These are phyloP conservation scores for Bremia lactucae DNA, from an alignment of 352 stramenopile species.

Conservation along the genomic window DNA sequence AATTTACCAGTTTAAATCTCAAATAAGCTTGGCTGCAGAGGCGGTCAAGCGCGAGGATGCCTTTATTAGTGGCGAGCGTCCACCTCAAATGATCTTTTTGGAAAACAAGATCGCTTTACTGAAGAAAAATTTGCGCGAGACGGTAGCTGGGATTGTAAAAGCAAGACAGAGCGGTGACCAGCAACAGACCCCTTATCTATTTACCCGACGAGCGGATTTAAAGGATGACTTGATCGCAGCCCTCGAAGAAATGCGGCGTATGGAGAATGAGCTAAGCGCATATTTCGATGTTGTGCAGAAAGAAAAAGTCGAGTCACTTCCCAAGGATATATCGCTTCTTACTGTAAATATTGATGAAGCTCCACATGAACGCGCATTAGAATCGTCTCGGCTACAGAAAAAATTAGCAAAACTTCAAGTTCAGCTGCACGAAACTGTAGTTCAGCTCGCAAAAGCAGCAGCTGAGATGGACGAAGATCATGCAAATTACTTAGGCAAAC, in stretches of 20 bases:
- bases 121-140: constrained; percentile 60
- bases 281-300: constrained; percentile 25
- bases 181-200: constrained; percentile 51
- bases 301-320: constrained; percentile 19
- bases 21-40: constrained; percentile 54
- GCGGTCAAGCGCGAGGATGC: constrained; percentile 64
- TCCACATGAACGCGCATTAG: constrained; percentile 29
- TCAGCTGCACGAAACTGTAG: constrained; percentile 52
- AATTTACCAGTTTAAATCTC: constrained; percentile 50
- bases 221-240: constrained; percentile 64
- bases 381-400: constrained; percentile 30
- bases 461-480: constrained; percentile 38
- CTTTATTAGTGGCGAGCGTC: constrained; percentile 69
- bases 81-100: constrained; percentile 65
- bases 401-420: constrained; percentile 36
- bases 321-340: constrained; percentile 15
- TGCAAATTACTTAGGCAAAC: constrained; percentile 38
- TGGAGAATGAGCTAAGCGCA: constrained; percentile 51
- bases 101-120: constrained; percentile 64
- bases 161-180: constrained; percentile 42
- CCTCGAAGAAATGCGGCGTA: constrained; percentile 60
- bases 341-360: constrained; percentile 38
- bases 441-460: constrained; percentile 44
- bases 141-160: constrained; percentile 43
- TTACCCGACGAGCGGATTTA: constrained; percentile 40